These are phyloP conservation scores for Zygosaccharomyces sapae DNA, from an alignment of 1,139 yeast genomes.

Conservation along the genomic window DNA sequence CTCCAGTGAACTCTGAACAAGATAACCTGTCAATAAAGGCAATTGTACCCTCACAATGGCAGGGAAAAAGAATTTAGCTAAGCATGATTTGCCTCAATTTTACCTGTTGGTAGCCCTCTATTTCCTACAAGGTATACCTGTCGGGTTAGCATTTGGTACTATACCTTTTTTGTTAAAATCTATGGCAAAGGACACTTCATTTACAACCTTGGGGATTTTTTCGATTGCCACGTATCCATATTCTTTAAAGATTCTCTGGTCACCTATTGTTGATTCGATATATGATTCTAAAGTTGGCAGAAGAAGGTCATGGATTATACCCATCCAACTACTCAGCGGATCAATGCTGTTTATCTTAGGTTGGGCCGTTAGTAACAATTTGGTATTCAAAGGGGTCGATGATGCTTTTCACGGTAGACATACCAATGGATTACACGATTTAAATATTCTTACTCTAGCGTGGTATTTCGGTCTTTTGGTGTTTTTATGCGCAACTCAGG, in stretches of 20 bases:
- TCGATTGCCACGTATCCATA: slow-evolving; percentile 93
- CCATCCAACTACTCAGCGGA: slow-evolving; percentile 78
- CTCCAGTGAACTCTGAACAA: too few relatives aligned
- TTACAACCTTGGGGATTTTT: slow-evolving; percentile 86
- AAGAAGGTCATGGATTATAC: slow-evolving; percentile 91
- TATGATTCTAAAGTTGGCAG: slow-evolving; percentile 69
- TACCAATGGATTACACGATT: slow-evolving; percentile 14
- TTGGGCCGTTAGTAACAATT: slow-evolving; percentile 44
- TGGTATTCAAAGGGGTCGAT: slow-evolving; percentile 55
- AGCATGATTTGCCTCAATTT: slow-evolving; percentile 65
- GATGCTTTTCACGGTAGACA: slow-evolving; percentile 26
- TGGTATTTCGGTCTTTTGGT: slow-evolving; percentile 68
- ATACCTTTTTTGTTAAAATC: slow-evolving; percentile 88
- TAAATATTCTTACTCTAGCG: slow-evolving; percentile 33
- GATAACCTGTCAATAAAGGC: too few relatives aligned
- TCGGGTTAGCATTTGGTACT: slow-evolving; percentile 95
- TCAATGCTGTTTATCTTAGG: slow-evolving; percentile 64
- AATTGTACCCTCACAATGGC: slow-evolving; percentile 1
- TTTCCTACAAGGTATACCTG: slow-evolving; percentile 89
- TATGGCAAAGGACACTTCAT: slow-evolving; percentile 54
- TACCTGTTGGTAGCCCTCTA: slow-evolving; percentile 66
- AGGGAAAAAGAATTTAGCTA: slow-evolving; percentile 23
- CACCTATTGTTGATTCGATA: slow-evolving; percentile 90
- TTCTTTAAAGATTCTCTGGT: slow-evolving; percentile 86
- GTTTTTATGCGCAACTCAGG: slow-evolving; percentile 93